Evolutionary conservation across 169 alveolate species (phyloP).

Genomic region (Cryptosporidium bovis): DNA sequence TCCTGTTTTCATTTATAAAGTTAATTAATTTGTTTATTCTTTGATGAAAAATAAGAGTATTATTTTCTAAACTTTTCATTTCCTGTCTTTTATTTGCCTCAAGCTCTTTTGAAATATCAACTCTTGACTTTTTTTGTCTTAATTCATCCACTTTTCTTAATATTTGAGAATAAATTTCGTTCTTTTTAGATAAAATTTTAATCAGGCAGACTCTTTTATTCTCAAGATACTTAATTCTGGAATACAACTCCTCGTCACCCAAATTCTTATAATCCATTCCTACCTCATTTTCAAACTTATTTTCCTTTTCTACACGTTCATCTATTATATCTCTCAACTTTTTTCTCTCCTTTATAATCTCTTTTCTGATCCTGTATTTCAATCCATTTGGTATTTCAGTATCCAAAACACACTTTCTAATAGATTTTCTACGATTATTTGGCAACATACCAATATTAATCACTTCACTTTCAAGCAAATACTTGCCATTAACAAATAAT

Average conservation of each 20-base stretch:
- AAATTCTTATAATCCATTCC: not conserved
- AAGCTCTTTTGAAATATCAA: not conserved
- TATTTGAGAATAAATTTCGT: conserved; percentile 1
- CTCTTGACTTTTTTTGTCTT: not conserved
- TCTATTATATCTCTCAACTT: conserved; percentile 15
- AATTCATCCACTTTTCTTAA: not conserved
- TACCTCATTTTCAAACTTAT: not conserved
- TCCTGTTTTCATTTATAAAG: too few species aligned
- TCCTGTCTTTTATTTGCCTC: not conserved
- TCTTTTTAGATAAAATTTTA: conserved; percentile 20
- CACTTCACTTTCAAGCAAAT: too few species aligned
- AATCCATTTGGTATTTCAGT: conserved; percentile 9
- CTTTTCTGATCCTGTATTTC: conserved; percentile 25
- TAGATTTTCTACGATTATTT: conserved; percentile 47
- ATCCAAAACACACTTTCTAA: conserved; percentile 50
- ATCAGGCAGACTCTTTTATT: not conserved
- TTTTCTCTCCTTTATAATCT: conserved; percentile 27
- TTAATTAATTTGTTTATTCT: conserved; percentile 1
- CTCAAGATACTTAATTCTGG: conserved; percentile 21
- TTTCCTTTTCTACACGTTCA: conserved; percentile 15
- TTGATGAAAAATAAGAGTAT: not conserved
- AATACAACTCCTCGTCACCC: conserved; percentile 7
- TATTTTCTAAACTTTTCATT: not conserved
- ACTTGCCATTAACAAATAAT: too few species aligned
- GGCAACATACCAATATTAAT: conserved; percentile 13